phyloP scores from a whole-genome alignment of 2,329 filamentous ascomycete species.

The Calonectria pseudoturangicola region DNA sequence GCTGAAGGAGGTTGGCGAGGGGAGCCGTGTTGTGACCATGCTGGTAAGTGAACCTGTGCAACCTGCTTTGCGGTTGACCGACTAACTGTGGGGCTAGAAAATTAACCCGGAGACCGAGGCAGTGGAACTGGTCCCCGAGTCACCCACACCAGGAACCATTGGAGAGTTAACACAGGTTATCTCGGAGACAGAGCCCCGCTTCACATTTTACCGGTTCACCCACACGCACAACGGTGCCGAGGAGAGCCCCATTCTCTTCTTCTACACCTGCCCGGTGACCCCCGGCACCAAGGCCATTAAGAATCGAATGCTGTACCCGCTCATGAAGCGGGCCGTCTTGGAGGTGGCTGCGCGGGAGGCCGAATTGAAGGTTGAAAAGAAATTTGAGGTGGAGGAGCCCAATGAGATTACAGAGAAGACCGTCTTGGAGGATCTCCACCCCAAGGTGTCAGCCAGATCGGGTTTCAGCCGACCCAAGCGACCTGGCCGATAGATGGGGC shows the following conservation, averaged over 20 bases:
- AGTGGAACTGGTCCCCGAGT: slow-evolving; percentile 77
- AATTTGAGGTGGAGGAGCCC: slow-evolving; percentile 80
- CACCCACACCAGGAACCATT: slow-evolving; percentile 72
- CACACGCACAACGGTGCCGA: slow-evolving; percentile 73
- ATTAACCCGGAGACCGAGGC: slow-evolving; percentile 83
- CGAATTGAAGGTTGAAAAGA: slow-evolving; percentile 81
- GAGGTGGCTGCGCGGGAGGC: slow-evolving; percentile 79
- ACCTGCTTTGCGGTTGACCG: neutral
- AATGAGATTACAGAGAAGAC: slow-evolving; percentile 81
- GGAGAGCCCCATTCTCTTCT: slow-evolving; percentile 81
- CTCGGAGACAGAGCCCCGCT: slow-evolving; percentile 81
- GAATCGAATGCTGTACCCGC: slow-evolving; percentile 89
- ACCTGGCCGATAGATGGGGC: slow-evolving; percentile 75
- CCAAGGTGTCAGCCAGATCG: slow-evolving; percentile 78
- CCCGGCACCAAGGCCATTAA: slow-evolving; percentile 82
- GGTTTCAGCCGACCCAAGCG: slow-evolving; percentile 87
- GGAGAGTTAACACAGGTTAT: slow-evolving; percentile 76
- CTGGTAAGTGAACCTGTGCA: slow-evolving; percentile 69
- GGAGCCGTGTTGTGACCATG: slow-evolving; percentile 75
- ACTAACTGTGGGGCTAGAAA: slow-evolving; percentile 68
- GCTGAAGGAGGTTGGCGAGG: slow-evolving; percentile 74
- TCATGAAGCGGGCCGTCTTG: slow-evolving; percentile 81
- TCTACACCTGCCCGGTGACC: slow-evolving; percentile 86
- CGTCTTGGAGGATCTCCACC: slow-evolving; percentile 81
- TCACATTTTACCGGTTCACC: slow-evolving; percentile 84